A percentile compares a stretch with the other conserved stretches of the same genome.
phyloP scores from a whole-genome alignment of 352 stramenopile genomes.

The Globisporangium lucens region DNA sequence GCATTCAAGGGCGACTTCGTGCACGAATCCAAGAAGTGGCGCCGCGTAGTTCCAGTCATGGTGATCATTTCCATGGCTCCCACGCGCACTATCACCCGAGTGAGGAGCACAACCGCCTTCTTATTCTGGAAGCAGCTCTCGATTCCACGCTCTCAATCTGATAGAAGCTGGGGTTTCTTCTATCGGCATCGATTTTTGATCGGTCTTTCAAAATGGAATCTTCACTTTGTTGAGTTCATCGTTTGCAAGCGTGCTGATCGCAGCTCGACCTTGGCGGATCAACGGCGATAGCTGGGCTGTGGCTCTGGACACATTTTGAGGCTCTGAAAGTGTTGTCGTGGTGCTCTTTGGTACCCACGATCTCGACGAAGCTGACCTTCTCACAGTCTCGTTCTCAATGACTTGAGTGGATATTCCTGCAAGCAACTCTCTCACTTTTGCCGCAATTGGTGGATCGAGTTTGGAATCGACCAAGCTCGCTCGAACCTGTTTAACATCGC shows the following conservation, averaged over 20 bases:
- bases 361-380: background rate
- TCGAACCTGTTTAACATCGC: conserved; percentile 11
- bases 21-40: conserved; percentile 27
- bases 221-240: conserved; percentile 1
- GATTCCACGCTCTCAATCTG: conserved; percentile 30
- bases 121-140: conserved; percentile 48
- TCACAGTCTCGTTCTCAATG: background rate
- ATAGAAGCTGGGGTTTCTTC: background rate
- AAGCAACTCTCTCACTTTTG: conserved; percentile 30
- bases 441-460: conserved; percentile 21
- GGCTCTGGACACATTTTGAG: background rate
- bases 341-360: background rate
- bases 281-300: conserved; percentile 25
- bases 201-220: conserved; percentile 6
- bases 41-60: conserved; percentile 2
- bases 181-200: background rate
- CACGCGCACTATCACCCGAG: conserved; percentile 2
- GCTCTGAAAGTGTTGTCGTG: background rate
- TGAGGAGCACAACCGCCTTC: conserved; percentile 29
- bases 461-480: conserved; percentile 15
- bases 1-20: conserved; percentile 32
- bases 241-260: conserved; percentile 10
- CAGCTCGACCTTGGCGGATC: conserved; percentile 13
- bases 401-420: background rate
- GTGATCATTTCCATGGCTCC: background rate